Evolutionary conservation across 2,329 filamentous ascomycete genomes (phyloP).

Genomic region (Alternaria sp.): DNA sequence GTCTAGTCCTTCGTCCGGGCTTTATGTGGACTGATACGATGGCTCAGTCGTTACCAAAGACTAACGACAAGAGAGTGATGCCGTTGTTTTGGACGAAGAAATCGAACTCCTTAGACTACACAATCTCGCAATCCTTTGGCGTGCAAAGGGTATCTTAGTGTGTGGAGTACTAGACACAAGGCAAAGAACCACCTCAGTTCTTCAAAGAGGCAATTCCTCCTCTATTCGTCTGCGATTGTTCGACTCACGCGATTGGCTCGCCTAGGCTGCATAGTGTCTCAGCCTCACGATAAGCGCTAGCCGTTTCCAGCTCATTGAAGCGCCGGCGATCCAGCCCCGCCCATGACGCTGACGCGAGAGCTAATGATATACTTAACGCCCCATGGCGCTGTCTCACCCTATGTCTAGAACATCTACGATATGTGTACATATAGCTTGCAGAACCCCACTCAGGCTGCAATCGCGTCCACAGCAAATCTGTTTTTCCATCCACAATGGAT

Average conservation of each 20-base stretch:
- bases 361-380: not conserved
- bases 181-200: too few relatives aligned
- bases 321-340: not conserved
- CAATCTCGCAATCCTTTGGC: too few relatives aligned
- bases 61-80: too few relatives aligned
- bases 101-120: too few relatives aligned
- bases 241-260: not conserved
- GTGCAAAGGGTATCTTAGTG: too few relatives aligned
- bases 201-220: rapidly evolving
- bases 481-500: not conserved
- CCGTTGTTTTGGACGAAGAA: too few relatives aligned
- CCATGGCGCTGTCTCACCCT: not conserved
- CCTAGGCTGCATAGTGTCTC: not conserved
- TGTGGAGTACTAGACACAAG: too few relatives aligned
- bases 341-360: not conserved
- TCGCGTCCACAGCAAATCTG: not conserved
- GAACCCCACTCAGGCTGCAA: too few relatives aligned
- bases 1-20: too few relatives aligned
- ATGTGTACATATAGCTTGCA: not conserved
- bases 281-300: not conserved
- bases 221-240: too few relatives aligned
- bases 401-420: not conserved
- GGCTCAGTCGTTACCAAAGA: too few relatives aligned
- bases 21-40: too few relatives aligned
- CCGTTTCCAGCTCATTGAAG: not conserved